These are phyloP conservation scores for Scedosporium aurantiacum DNA, from an alignment of 2,329 filamentous ascomycete genomes.

Conservation along the genomic window DNA sequence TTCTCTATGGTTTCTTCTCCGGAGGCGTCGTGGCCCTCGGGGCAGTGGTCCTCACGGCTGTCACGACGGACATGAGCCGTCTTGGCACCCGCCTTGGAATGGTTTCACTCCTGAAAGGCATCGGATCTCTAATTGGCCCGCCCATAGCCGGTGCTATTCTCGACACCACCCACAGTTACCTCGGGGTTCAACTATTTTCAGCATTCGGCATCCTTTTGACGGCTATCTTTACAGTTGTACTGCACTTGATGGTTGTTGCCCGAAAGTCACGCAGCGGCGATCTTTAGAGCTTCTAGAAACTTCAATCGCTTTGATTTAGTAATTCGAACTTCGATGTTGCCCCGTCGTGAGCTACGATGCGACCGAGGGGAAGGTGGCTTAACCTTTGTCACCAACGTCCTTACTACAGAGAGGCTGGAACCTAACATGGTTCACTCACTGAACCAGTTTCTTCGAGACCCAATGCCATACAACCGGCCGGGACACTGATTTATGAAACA, in stretches of 20 bases:
- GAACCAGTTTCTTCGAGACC: too few species aligned
- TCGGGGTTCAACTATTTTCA: conserved; percentile 16
- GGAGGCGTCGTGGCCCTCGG: conserved; percentile 31
- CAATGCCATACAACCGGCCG: too few species aligned
- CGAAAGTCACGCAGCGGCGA: too few species aligned
- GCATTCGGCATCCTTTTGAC: conserved; percentile 14
- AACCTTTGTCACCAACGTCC: too few species aligned
- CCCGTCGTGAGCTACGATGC: too few species aligned
- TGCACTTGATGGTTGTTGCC: background rate
- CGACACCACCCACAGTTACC: conserved; percentile 5
- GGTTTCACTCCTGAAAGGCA: conserved; percentile 22
- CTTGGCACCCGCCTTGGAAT: conserved; percentile 33
- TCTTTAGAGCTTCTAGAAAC: too few species aligned
- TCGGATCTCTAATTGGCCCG: conserved; percentile 22
- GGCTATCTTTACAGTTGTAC: conserved; percentile 8
- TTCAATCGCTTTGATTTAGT: too few species aligned
- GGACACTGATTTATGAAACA: too few species aligned
- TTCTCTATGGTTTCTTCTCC: conserved; percentile 34
- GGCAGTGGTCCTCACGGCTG: conserved; percentile 26
- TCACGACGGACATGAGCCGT: conserved; percentile 26
- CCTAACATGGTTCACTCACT: too few species aligned
- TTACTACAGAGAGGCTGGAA: too few species aligned
- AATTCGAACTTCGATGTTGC: too few species aligned
- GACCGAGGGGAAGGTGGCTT: too few species aligned
- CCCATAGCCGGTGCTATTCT: conserved; percentile 27